phyloP scores from a whole-genome alignment of 2,329 filamentous ascomycete species.

The Paecilomyces sp. region DNA sequence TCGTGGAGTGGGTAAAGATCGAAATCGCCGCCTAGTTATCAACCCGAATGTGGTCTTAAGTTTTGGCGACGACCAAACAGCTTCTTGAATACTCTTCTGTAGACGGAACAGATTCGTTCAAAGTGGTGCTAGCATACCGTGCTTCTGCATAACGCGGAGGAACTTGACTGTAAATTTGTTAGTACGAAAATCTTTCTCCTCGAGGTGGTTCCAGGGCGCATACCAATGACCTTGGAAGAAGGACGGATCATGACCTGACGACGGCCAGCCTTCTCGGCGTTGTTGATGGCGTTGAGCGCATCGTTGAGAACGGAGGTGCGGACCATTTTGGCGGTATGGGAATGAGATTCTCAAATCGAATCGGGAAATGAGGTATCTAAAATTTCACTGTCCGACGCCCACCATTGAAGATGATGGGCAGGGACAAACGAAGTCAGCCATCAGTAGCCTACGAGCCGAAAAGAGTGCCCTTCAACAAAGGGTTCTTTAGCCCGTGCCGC shows the following conservation, averaged over 20 bases:
- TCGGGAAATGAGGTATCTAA: slow-evolving; percentile 54
- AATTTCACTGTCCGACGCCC: slow-evolving; percentile 3
- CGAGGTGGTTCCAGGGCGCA: neutral
- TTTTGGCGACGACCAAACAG: slow-evolving; percentile 1
- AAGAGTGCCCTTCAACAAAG: slow-evolving; percentile 59
- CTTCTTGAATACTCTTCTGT: slow-evolving; percentile 2
- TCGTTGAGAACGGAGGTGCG: slow-evolving; percentile 99
- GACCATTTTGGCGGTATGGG: slow-evolving; percentile 76
- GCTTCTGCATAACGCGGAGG: slow-evolving; percentile 97
- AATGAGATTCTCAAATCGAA: slow-evolving; percentile 47
- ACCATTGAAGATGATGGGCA: slow-evolving; percentile 1
- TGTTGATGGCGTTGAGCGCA: slow-evolving; percentile 99
- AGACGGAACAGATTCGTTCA: neutral
- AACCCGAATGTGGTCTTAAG: slow-evolving; percentile 63
- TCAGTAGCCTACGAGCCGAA: slow-evolving; percentile 56
- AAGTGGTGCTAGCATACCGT: slow-evolving; percentile 64
- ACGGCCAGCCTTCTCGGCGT: slow-evolving; percentile 99
- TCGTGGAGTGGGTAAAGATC: slow-evolving; percentile 60
- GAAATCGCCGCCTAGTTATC: slow-evolving; percentile 99
- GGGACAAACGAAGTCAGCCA: slow-evolving; percentile 47
- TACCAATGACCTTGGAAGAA: slow-evolving; percentile 90
- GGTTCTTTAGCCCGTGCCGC: slow-evolving; percentile 62
- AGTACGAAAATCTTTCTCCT: neutral
- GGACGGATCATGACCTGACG: slow-evolving; percentile 98
- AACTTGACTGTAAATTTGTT: slow-evolving; percentile 62